Conservation (phyloP, 441 rosid genomes). For the Syzygium syzygioides region DNA sequence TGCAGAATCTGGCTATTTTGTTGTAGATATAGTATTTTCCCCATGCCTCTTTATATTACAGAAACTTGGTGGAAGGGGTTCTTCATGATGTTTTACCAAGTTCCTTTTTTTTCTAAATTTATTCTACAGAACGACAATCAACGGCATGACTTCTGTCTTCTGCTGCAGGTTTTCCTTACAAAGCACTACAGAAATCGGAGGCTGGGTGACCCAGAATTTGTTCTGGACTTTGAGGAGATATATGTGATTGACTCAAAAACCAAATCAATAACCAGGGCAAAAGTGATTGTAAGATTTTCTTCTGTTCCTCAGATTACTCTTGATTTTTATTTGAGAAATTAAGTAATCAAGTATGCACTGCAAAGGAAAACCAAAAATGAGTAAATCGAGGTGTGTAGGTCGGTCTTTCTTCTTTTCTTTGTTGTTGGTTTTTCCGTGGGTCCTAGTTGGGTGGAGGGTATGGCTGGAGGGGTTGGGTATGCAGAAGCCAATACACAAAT, state of each 20-base stretch:
- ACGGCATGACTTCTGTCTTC: neutral
- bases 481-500: neutral
- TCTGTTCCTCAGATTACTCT: neutral
- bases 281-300: slow-evolving; percentile 55
- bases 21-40: neutral
- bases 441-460: neutral
- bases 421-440: neutral
- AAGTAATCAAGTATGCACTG: neutral
- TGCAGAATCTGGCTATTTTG: neutral
- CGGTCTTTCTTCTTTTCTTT: neutral
- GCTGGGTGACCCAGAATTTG: slow-evolving; percentile 73
- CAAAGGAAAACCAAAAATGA: neutral
- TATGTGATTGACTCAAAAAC: slow-evolving; percentile 84
- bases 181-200: slow-evolving; percentile 80
- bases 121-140: neutral
- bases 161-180: slow-evolving; percentile 70
- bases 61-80: neutral
- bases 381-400: neutral
- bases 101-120: neutral
- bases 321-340: neutral
- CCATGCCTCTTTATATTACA: neutral
- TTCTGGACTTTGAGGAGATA: slow-evolving; percentile 90
- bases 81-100: neutral
- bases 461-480: neutral
- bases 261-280: slow-evolving; percentile 88